Conservation (phyloP, 2,329 filamentous ascomycete species). For the Fusarium irregulare region DNA sequence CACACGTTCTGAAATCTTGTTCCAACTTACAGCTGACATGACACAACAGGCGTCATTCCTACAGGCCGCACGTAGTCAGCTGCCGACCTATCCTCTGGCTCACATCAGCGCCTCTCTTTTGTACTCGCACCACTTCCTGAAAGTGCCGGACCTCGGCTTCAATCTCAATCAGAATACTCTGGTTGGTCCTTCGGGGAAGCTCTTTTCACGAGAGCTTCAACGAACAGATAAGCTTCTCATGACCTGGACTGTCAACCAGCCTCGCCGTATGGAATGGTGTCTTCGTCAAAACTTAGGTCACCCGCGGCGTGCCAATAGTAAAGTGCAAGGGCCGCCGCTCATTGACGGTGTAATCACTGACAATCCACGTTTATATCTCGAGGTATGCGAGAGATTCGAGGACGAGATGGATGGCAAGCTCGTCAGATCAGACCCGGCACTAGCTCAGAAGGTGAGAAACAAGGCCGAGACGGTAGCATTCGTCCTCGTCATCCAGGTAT, state of each 20-base stretch:
- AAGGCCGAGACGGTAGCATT: slow-evolving; percentile 32
- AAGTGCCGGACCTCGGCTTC: slow-evolving; percentile 74
- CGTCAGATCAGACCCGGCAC: slow-evolving; percentile 8
- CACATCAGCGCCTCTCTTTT: slow-evolving; percentile 74
- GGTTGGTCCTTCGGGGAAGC: slow-evolving; percentile 72
- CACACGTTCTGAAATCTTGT: not conserved
- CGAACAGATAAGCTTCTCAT: slow-evolving; percentile 68
- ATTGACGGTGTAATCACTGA: slow-evolving; percentile 90
- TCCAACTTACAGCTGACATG: slow-evolving; percentile 6
- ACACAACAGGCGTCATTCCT: slow-evolving; percentile 73
- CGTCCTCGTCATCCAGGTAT: slow-evolving; percentile 35
- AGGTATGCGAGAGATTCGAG: slow-evolving; percentile 63
- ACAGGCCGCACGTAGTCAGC: slow-evolving; percentile 68
- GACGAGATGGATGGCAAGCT: slow-evolving; percentile 49
- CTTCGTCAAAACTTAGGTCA: slow-evolving; percentile 59
- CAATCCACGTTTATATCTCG: slow-evolving; percentile 75
- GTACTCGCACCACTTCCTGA: slow-evolving; percentile 78
- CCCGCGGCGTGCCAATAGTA: slow-evolving; percentile 44
- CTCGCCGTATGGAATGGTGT: slow-evolving; percentile 83
- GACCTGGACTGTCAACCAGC: slow-evolving; percentile 89
- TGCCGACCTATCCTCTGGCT: slow-evolving; percentile 72
- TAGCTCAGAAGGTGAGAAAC: slow-evolving; percentile 26
- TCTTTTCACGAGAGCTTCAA: slow-evolving; percentile 72
- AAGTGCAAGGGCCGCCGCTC: slow-evolving; percentile 26
- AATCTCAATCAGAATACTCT: slow-evolving; percentile 79